A percentile compares a stretch with the other conserved stretches of the same genome.
Evolutionary conservation across 371 early-diverging fungal genomes (phyloP).

Genomic region (Chytridiales sp.): DNA sequence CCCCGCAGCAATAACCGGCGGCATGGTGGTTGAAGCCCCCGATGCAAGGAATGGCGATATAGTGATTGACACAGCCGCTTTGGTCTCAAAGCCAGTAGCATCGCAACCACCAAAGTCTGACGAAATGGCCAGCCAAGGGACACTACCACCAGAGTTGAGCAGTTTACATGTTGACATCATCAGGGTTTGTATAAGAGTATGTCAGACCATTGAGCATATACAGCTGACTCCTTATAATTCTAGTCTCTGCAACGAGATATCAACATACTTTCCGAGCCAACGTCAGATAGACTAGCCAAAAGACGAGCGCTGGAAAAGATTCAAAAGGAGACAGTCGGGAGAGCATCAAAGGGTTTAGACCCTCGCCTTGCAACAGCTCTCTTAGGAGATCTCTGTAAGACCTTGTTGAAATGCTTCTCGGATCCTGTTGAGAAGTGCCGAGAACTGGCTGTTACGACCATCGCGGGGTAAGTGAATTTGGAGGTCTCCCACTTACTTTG

Average conservation of each 20-base stretch:
- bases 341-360: background rate
- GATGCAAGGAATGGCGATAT: too few species aligned
- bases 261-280: conserved; percentile 44
- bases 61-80: background rate
- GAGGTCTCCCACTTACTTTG: background rate
- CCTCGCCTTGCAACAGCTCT: conserved; percentile 15
- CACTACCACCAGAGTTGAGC: too few species aligned
- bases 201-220: background rate
- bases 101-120: too few species aligned
- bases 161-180: background rate
- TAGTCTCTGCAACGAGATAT: conserved; percentile 46
- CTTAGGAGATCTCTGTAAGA: conserved; percentile 18
- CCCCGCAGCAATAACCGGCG: background rate
- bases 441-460: conserved; percentile 36
- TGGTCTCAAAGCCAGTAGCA: too few species aligned
- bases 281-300: conserved; percentile 45
- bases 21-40: background rate
- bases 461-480: conserved; percentile 27
- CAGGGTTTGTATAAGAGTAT: background rate
- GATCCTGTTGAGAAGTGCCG: conserved; percentile 49
- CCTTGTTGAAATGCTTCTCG: conserved; percentile 34
- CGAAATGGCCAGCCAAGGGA: too few species aligned
- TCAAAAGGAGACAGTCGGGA: conserved; percentile 32
- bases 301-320: conserved; percentile 45
- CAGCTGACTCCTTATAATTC: background rate